Evolutionary conservation across 2,329 filamentous ascomycete species (phyloP), one percentile per base, ranked within the genome.

Genomic region (Aspergillus alliaceus): DNA sequence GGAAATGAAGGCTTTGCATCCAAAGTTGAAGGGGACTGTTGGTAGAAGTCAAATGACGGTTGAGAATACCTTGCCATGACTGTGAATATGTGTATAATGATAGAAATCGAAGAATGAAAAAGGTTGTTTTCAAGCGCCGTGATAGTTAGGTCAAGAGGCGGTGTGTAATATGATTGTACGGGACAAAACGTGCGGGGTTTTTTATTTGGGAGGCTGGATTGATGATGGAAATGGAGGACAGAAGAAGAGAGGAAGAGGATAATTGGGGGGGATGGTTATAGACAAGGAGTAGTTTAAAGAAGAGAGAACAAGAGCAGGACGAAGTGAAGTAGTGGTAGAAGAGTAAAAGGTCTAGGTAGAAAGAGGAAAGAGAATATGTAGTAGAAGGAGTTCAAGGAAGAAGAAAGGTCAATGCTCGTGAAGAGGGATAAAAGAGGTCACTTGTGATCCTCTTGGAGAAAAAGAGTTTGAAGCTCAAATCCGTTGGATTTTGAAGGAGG

Each of bases 41-140:
- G 74, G 62, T 79, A 79, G 63, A 75, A 76, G 55, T 77, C 72
- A 60, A 73, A 77, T 49, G 71, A 70, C 54, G 71, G 71, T 64
- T 77, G 75, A 59, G 74, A 74, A 69, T 77, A 80, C 66, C 74
- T 73, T 60, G 77, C 73, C 75, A 77, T 77, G 57, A 56, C 57
- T 59, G 57, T 65, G 65, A 62, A 65, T 59, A 63, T 66, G 63
- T 65, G 59, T 56, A 51, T 47, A 51, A 31, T 27, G 50, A 57
- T 35, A 32, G 39, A 32, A 53, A 37, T 54, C 32, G 42, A 51
- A 54, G 49, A 56, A 51, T 48, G 48, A 51, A 55, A 57, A 50
- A 40, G 53, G 34, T 44, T 18, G 47, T 34, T 37, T 34, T 46
- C 39, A 27, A 42, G 39, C 39, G 52, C 47, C 46, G 20, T 50